Evolutionary conservation across 2,329 filamentous ascomycete genomes (phyloP).

Genomic region (Ophiosphaerella korrae): DNA sequence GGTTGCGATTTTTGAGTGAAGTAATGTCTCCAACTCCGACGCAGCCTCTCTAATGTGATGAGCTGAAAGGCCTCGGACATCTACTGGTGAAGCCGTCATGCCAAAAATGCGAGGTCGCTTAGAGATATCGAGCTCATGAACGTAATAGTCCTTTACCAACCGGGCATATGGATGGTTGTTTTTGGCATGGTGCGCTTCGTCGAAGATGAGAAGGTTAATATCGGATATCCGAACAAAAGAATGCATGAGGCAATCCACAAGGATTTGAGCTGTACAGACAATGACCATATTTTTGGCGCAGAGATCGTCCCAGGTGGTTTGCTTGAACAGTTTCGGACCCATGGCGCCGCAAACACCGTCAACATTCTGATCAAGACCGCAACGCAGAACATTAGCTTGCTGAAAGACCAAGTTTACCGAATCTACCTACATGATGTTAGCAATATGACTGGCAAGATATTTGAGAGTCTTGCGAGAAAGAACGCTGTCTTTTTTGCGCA

Average conservation of each 20-base stretch:
- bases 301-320: slow-evolving; percentile 63
- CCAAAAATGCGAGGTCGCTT: slow-evolving; percentile 80
- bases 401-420: slow-evolving; percentile 91
- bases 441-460: neutral
- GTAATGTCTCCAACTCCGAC: slow-evolving; percentile 71
- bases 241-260: slow-evolving; percentile 77
- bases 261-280: slow-evolving; percentile 89
- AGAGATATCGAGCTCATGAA: slow-evolving; percentile 51
- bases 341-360: slow-evolving; percentile 75
- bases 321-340: slow-evolving; percentile 64
- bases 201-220: slow-evolving; percentile 91
- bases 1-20: slow-evolving; percentile 85
- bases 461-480: slow-evolving; percentile 67
- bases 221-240: slow-evolving; percentile 79
- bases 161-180: slow-evolving; percentile 88
- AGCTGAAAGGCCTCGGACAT: slow-evolving; percentile 62
- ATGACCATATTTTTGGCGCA: slow-evolving; percentile 76
- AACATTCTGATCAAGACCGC: slow-evolving; percentile 78
- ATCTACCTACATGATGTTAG: slow-evolving; percentile 63
- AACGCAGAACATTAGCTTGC: slow-evolving; percentile 79
- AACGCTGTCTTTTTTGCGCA: slow-evolving; percentile 72
- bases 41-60: slow-evolving; percentile 74
- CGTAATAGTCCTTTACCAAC: slow-evolving; percentile 88
- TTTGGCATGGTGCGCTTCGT: slow-evolving; percentile 96
- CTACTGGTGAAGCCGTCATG: slow-evolving; percentile 96